Evolutionary conservation across 2,329 filamentous ascomycete species (phyloP).

Genomic region (Pestalotiopsis sp.): DNA sequence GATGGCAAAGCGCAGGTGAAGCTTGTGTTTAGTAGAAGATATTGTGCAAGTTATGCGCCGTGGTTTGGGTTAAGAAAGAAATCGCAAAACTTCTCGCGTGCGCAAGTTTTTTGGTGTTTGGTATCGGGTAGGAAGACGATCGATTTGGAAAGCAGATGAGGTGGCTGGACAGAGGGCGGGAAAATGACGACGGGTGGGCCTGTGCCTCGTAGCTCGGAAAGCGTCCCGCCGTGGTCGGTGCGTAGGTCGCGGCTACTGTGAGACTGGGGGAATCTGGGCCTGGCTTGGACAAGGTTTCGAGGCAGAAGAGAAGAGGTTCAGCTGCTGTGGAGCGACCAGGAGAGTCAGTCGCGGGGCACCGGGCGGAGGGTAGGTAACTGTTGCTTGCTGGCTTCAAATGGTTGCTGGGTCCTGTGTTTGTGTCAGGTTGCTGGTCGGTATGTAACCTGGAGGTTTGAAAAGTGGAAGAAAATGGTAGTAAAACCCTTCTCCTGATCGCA

Average conservation of each 20-base stretch:
- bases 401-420: background rate
- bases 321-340: background rate
- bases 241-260: conserved; percentile 1
- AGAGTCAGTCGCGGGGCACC: background rate
- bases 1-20: conserved; percentile 5
- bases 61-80: background rate
- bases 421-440: background rate
- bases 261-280: background rate
- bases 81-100: background rate
- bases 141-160: conserved; percentile 11
- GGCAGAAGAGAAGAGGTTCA: background rate
- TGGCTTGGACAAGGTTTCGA: background rate
- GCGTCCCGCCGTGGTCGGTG: conserved; percentile 11
- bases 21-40: conserved; percentile 11
- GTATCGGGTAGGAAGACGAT: conserved; percentile 2
- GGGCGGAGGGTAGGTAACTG: background rate
- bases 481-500: background rate
- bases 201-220: conserved; percentile 8
- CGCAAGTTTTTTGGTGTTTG: background rate
- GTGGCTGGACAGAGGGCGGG: conserved; percentile 15
- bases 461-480: background rate
- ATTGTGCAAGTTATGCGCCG: background rate
- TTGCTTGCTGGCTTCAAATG: background rate
- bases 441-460: background rate
- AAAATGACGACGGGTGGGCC: conserved; percentile 17